Conservation (phyloP, 768 basidiomycete species). For the Boletus rubescentipes region DNA sequence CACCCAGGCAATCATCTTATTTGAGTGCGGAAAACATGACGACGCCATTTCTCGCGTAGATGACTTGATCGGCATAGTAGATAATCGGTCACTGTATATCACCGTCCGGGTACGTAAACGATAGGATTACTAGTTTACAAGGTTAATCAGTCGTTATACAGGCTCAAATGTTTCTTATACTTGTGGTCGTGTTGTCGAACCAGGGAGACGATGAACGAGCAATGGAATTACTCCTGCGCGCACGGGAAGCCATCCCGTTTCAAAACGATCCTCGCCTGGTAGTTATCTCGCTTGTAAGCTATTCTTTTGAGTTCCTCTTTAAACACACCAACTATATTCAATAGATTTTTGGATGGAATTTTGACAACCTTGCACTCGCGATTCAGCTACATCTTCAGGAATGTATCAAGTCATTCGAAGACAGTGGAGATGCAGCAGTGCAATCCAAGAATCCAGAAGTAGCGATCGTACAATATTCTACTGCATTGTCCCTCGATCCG, state of each 20-base stretch:
- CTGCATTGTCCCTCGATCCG: slow-evolving; percentile 7
- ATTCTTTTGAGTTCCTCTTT: neutral
- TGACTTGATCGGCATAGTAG: neutral
- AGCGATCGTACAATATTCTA: slow-evolving; percentile 7
- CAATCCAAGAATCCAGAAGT: neutral
- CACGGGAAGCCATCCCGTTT: neutral
- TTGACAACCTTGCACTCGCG: neutral
- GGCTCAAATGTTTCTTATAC: slow-evolving; percentile 7
- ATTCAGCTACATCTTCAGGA: neutral
- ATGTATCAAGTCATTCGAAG: neutral
- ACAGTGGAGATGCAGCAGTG: neutral
- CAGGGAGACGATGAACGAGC: neutral
- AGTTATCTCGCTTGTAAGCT: slow-evolving; percentile 10
- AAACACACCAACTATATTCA: neutral
- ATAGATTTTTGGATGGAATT: slow-evolving; percentile 13
- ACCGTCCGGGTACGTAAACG: neutral
- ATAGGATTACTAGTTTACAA: neutral
- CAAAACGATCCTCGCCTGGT: neutral
- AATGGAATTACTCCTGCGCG: neutral
- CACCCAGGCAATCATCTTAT: slow-evolving; percentile 1
- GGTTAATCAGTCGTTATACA: neutral
- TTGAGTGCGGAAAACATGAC: slow-evolving; percentile 4
- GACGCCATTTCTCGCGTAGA: slow-evolving; percentile 7
- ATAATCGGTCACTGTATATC: slow-evolving; percentile 2
- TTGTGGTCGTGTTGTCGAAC: neutral